Evolutionary conservation across 176 grass and related monocot genomes (phyloP), one percentile per base, ranked within the genome.

Genomic region (Paspalum notatum): DNA sequence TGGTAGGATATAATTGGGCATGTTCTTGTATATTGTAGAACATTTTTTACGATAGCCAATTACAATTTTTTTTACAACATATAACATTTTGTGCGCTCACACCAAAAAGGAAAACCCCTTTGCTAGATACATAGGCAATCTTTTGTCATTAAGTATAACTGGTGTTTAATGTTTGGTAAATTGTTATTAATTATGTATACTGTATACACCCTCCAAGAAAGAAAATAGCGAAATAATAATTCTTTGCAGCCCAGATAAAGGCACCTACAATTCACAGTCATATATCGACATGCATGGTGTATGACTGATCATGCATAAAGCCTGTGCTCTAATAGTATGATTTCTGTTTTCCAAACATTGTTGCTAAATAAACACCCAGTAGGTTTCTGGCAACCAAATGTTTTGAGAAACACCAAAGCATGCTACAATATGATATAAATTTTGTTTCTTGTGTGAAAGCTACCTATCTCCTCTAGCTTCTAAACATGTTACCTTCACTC

Each of bases 401-500:
- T 54, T 65, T 42, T 4, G 2, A 24, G 17, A 80, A 73, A 8
- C 26, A 43, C 58, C 38, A 18, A 65, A 77, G 64, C n/a, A 59
- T 55, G 39, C 47, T 57, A 75, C 66, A 39, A 15, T 59, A 56
- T n/a, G 22, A 38, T 69, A 8, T 70, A 45, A 42, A 42, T 27
- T 73, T 67, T 12, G 11, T 64, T 72, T 77, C 17, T 64, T 11
- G 2, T 25, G 69, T 12, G 6, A 82, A 48, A 57, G 49, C 17
- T 20, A 14, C 64, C 25, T n/a, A 50, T 71, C 8, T 77, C 12
- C 74, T 13, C n/a, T 49, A 73, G 62, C n/a, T 82, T 67, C 57
- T 83, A 55, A 82, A 77, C 62, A 16, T 44, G 71, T 71, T 41
- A 65, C 74, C 64, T 86, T 62, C 77, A 40, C 17, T 73, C 62